phyloP scores from a whole-genome alignment of 805 yeast species.

The Yarrowia sp. region DNA sequence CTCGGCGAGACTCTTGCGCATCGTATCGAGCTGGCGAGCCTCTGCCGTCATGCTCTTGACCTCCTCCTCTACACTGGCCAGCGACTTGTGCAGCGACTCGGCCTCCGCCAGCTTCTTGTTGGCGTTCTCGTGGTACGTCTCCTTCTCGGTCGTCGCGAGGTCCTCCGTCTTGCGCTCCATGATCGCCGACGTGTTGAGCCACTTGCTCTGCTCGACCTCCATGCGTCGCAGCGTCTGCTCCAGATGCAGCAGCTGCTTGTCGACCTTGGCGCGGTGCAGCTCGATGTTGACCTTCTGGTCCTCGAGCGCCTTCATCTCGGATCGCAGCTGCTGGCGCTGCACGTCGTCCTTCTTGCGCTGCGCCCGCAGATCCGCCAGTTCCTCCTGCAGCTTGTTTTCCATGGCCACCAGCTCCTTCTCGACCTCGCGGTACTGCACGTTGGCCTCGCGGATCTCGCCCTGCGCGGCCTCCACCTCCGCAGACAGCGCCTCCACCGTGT shows the following conservation, averaged over 20 bases:
- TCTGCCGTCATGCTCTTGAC: neutral
- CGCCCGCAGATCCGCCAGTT: constrained; percentile 37
- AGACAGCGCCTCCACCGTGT: constrained; percentile 40
- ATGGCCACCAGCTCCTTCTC: constrained; percentile 33
- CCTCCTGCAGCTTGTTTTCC: constrained; percentile 34
- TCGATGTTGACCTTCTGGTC: constrained; percentile 41
- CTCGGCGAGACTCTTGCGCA: neutral
- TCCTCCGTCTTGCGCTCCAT: constrained; percentile 27
- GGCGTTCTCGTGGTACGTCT: constrained; percentile 30
- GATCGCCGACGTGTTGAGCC: constrained; percentile 18
- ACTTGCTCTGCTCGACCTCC: constrained; percentile 19
- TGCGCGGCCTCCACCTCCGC: constrained; percentile 40
- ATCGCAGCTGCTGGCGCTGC: constrained; percentile 37
- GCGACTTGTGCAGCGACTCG: neutral
- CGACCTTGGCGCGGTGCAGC: constrained; percentile 36
- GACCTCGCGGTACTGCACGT: neutral
- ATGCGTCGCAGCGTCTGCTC: constrained; percentile 30
- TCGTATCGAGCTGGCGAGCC: neutral
- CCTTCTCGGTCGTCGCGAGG: constrained; percentile 28
- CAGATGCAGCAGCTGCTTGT: constrained; percentile 32
- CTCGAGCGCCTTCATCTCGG: constrained; percentile 41
- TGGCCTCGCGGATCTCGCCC: constrained; percentile 36
- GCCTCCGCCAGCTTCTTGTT: constrained; percentile 23
- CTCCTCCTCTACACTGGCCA: constrained; percentile 3
- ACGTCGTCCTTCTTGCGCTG: constrained; percentile 37